Conservation (phyloP, 371 early-diverging fungal species). For the Dentiscutata heterogama region DNA sequence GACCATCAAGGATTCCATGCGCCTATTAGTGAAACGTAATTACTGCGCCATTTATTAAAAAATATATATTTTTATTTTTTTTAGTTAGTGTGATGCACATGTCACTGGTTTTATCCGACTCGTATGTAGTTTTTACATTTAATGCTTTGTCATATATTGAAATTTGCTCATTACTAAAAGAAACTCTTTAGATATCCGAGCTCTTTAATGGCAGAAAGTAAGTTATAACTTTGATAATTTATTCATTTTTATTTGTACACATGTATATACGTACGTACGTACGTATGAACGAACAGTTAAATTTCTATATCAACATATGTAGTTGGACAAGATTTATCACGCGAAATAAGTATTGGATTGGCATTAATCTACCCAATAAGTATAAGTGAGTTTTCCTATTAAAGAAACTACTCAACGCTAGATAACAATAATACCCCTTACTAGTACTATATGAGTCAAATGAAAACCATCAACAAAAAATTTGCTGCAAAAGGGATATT, state of each 20-base stretch:
- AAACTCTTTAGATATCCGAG: background rate
- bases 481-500: background rate
- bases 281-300: background rate
- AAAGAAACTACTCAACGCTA: background rate
- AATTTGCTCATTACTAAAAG: too few relatives aligned
- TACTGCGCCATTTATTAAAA: background rate
- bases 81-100: conserved; percentile 18
- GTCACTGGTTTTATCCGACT: background rate
- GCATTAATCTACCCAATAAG: conserved; percentile 14
- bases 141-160: too few relatives aligned
- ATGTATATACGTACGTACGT: too few relatives aligned
- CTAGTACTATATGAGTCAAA: too few relatives aligned
- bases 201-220: conserved; percentile 24
- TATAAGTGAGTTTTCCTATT: conserved; percentile 18
- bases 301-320: background rate
- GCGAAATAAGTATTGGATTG: background rate
- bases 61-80: background rate
- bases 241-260: background rate
- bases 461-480: too few relatives aligned
- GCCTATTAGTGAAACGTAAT: too few relatives aligned
- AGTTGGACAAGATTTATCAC: conserved; percentile 17
- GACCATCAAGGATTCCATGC: too few relatives aligned
- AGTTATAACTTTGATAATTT: background rate
- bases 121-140: background rate
- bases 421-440: too few relatives aligned